Percentiles rank a stretch among this genome's conserved stretches.
These are phyloP conservation scores for Jatropha podagrica DNA, from an alignment of 441 rosid species.

Conservation along the genomic window DNA sequence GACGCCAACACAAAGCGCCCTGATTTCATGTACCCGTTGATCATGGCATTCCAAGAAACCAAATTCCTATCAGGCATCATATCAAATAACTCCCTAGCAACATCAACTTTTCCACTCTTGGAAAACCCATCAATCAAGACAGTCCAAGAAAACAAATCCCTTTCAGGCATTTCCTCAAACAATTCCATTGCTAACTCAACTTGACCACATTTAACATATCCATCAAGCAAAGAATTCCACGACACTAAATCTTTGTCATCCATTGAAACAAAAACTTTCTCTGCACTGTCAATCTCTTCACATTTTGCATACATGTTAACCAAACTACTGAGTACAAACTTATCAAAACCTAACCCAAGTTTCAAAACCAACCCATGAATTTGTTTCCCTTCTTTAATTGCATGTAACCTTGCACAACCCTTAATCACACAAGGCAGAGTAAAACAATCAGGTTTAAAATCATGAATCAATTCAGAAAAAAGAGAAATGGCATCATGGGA, in stretches of 20 bases:
- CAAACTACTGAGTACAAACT: slow-evolving; percentile 54
- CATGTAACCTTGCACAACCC: slow-evolving; percentile 42
- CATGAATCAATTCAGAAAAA: slow-evolving; percentile 35
- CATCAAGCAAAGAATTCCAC: slow-evolving; percentile 47
- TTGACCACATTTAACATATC: slow-evolving; percentile 45
- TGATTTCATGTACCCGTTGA: slow-evolving; percentile 33
- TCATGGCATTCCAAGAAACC: slow-evolving; percentile 51
- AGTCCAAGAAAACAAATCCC: slow-evolving; percentile 62
- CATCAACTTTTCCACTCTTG: slow-evolving; percentile 30
- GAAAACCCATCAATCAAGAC: slow-evolving; percentile 52
- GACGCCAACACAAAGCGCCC: slow-evolving; percentile 54
- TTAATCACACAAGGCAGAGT: slow-evolving; percentile 53
- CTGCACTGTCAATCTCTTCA: slow-evolving; percentile 36
- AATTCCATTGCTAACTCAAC: slow-evolving; percentile 44
- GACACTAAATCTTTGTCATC: slow-evolving; percentile 43
- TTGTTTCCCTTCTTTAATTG: slow-evolving; percentile 36
- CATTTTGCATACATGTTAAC: slow-evolving; percentile 54
- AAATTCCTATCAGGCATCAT: slow-evolving; percentile 35
- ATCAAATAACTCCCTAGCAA: slow-evolving; percentile 42
- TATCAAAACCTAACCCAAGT: slow-evolving; percentile 47
- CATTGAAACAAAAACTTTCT: slow-evolving; percentile 46
- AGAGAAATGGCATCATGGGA: slow-evolving; percentile 43
- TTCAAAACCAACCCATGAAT: slow-evolving; percentile 47
- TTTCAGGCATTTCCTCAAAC: slow-evolving; percentile 60
- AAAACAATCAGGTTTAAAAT: slow-evolving; percentile 48